These are phyloP conservation scores for Penicillium sp. DNA, from an alignment of 2,329 filamentous ascomycete genomes.

Conservation along the genomic window DNA sequence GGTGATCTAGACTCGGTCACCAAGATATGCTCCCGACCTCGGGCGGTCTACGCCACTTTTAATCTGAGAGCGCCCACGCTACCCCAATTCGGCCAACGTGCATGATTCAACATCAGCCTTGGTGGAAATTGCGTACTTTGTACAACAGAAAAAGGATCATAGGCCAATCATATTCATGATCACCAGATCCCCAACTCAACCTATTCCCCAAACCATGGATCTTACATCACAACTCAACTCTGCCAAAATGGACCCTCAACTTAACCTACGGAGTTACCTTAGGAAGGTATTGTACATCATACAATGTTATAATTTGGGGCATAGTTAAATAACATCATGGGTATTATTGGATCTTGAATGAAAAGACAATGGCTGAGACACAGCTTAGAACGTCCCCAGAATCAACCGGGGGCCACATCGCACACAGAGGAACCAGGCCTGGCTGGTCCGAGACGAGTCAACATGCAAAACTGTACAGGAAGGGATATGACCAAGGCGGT, in stretches of 20 bases:
- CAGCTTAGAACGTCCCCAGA: conserved; percentile 38
- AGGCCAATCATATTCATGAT: background rate
- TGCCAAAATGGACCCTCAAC: background rate
- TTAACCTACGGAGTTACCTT: background rate
- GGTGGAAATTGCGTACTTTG: background rate
- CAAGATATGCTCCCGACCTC: background rate
- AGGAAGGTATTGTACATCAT: background rate
- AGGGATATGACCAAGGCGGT: background rate
- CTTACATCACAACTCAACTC: background rate
- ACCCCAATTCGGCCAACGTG: background rate
- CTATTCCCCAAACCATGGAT: background rate
- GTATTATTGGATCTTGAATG: conserved; percentile 40
- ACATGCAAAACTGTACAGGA: conserved; percentile 2
- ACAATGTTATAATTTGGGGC: conserved; percentile 2
- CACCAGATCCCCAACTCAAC: background rate
- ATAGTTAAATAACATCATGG: conserved; percentile 29
- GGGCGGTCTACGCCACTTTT: background rate
- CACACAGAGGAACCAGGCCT: conserved; percentile 5
- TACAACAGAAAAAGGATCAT: background rate
- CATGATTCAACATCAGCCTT: conserved; percentile 7
- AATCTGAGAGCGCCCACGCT: background rate
- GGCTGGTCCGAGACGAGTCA: conserved; percentile 3
- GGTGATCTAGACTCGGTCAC: background rate
- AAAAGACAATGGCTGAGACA: conserved; percentile 37
- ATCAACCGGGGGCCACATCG: conserved; percentile 18